phyloP scores from a whole-genome alignment of 2,329 filamentous ascomycete genomes.

The Neofusicoccum sp. region DNA sequence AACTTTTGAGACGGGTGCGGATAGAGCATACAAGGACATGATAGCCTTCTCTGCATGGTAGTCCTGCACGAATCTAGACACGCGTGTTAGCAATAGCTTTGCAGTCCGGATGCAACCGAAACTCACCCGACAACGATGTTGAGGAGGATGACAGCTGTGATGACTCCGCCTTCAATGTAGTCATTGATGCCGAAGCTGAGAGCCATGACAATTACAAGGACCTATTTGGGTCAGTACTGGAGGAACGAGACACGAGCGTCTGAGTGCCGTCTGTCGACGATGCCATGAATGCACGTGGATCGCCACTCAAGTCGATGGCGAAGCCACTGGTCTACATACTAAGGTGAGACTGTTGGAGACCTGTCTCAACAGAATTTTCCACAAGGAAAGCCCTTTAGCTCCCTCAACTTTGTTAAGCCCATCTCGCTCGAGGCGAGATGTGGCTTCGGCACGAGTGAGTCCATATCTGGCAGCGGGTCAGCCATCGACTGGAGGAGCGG shows the following conservation, averaged over 20 bases:
- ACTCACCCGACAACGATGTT: conserved; percentile 63
- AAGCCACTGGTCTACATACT: conserved; percentile 38
- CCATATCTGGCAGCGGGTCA: conserved; percentile 49
- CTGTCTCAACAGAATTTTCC: conserved; percentile 74
- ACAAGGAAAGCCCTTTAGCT: conserved; percentile 68
- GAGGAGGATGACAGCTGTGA: conserved; percentile 63
- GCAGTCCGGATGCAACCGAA: neutral
- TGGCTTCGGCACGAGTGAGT: conserved; percentile 61
- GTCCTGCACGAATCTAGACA: conserved; percentile 50
- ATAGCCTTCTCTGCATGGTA: conserved; percentile 43
- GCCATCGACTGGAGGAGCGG: neutral
- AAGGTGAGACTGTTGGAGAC: conserved; percentile 74
- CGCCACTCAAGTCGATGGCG: conserved; percentile 1
- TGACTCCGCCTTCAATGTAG: conserved; percentile 63
- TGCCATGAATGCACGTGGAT: neutral
- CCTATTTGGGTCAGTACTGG: conserved; percentile 44
- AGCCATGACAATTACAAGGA: conserved; percentile 73
- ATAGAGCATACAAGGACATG: conserved; percentile 40
- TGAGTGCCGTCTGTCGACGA: conserved; percentile 11
- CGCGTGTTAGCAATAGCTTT: conserved; percentile 19
- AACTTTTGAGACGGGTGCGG: conserved; percentile 39
- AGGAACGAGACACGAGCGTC: conserved; percentile 1
- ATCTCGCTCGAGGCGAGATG: conserved; percentile 63
- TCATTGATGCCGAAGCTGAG: conserved; percentile 63
- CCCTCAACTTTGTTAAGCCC: conserved; percentile 70